These are phyloP conservation scores for Hypoxylon sp. DNA, from an alignment of 2,329 filamentous ascomycete species.

Conservation along the genomic window DNA sequence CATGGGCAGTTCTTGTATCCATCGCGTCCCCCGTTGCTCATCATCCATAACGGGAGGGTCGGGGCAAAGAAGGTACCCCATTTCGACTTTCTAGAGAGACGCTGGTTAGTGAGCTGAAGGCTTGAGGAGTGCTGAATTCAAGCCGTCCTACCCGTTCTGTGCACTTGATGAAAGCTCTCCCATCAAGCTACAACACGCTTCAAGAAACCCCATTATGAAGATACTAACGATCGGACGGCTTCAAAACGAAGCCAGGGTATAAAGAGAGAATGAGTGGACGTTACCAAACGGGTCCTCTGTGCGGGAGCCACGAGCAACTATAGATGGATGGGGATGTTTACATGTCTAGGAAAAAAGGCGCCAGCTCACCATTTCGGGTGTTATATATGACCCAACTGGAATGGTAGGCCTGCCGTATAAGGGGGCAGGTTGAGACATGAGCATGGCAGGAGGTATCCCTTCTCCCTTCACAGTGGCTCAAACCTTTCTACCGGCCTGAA, in stretches of 20 bases:
- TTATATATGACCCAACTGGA: constrained; percentile 23
- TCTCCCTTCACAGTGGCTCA: constrained; percentile 8
- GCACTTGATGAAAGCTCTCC: constrained; percentile 42
- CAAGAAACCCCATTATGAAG: constrained; percentile 45
- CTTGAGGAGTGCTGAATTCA: not conserved
- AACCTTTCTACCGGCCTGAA: not conserved
- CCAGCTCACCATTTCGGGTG: not conserved
- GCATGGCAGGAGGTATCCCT: constrained; percentile 21
- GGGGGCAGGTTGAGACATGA: constrained; percentile 24
- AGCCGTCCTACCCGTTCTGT: constrained; percentile 47
- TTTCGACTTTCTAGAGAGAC: constrained; percentile 44
- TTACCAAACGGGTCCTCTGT: constrained; percentile 26
- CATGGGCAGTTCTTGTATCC: constrained; percentile 56
- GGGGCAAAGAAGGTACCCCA: constrained; percentile 52
- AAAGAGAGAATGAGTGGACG: constrained; percentile 23
- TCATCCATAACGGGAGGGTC: constrained; percentile 49
- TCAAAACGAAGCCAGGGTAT: constrained; percentile 35
- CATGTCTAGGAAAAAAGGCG: constrained; percentile 1
- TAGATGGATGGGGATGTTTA: not conserved
- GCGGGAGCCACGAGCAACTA: constrained; percentile 22
- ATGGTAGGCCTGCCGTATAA: not conserved
- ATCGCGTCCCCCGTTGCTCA: constrained; percentile 28
- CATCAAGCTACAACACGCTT: constrained; percentile 35
- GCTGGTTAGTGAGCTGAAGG: not conserved
- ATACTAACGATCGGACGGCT: constrained; percentile 45